These are phyloP conservation scores for Phytophthora constricta DNA, from an alignment of 352 stramenopile species.

Conservation along the genomic window DNA sequence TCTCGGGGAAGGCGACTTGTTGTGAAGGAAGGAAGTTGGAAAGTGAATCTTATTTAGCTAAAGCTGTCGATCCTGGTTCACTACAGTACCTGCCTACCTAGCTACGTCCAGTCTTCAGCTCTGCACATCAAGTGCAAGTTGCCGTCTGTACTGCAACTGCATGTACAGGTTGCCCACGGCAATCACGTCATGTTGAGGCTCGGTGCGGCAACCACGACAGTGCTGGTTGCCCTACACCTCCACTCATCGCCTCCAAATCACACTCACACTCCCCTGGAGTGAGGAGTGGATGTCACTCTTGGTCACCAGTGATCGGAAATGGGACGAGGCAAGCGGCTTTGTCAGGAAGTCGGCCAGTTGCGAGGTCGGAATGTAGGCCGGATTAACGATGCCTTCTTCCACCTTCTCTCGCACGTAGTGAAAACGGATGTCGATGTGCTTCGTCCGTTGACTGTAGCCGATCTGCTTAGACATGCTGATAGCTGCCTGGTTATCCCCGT, in stretches of 20 bases:
- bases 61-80: constrained; percentile 2
- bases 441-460: background rate
- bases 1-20: background rate
- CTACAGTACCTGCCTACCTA: background rate
- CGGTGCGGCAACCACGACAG: background rate
- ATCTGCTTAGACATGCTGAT: background rate
- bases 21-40: constrained; percentile 2
- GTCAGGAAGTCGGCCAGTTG: background rate
- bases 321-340: background rate
- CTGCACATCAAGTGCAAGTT: constrained; percentile 3
- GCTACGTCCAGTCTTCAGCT: background rate
- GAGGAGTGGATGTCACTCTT: background rate
- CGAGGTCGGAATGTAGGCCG: background rate
- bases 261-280: background rate
- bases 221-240: too few species aligned
- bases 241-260: background rate
- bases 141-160: too few species aligned
- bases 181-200: too few species aligned
- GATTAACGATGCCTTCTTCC: background rate
- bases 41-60: constrained; percentile 2
- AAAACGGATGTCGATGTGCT: background rate
- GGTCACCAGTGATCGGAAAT: background rate
- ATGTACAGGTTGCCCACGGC: too few species aligned
- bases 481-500: background rate
- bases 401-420: background rate